Evolutionary conservation across 139 green algal genomes (phyloP).

Genomic region (Monoraphidium neglectum): DNA sequence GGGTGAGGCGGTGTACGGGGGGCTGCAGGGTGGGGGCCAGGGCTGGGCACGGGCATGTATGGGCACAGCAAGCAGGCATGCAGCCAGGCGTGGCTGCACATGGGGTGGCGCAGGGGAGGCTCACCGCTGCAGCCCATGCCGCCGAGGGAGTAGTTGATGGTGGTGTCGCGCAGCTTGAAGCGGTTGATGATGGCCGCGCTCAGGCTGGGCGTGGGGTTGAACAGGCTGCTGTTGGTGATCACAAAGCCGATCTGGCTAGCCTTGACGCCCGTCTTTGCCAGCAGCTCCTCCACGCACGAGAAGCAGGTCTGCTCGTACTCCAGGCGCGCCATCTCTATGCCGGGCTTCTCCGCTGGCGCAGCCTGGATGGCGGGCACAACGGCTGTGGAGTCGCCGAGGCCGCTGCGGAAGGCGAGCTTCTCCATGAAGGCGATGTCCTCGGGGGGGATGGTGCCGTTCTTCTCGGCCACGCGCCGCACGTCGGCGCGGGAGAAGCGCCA

Average conservation of each 20-base stretch:
- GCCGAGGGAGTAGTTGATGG: constrained; percentile 90
- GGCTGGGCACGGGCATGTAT: too few species aligned
- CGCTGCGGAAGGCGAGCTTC: constrained; percentile 81
- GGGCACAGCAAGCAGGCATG: too few species aligned
- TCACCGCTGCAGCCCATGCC: constrained; percentile 98
- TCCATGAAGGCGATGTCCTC: constrained; percentile 89
- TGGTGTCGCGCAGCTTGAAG: constrained; percentile 89
- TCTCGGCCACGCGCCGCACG: constrained; percentile 12
- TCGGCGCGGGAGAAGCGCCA: constrained; percentile 15
- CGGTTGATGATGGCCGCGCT: constrained; percentile 95
- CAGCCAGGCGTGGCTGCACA: too few species aligned
- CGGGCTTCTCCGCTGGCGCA: too few species aligned
- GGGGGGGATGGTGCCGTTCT: constrained; percentile 61
- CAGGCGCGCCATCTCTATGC: constrained; percentile 77
- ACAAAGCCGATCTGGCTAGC: constrained; percentile 87
- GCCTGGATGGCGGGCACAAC: constrained; percentile 50
- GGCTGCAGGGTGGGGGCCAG: too few species aligned
- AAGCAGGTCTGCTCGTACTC: constrained; percentile 81
- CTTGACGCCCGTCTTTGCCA: constrained; percentile 51
- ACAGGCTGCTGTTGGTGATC: constrained; percentile 90
- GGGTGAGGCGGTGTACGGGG: too few species aligned
- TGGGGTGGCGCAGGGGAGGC: too few species aligned
- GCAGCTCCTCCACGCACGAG: constrained; percentile 63
- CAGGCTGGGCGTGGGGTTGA: constrained; percentile 96
- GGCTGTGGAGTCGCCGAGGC: constrained; percentile 83